Evolutionary conservation across 768 basidiomycete genomes (phyloP).

Genomic region (Bullera alba): DNA sequence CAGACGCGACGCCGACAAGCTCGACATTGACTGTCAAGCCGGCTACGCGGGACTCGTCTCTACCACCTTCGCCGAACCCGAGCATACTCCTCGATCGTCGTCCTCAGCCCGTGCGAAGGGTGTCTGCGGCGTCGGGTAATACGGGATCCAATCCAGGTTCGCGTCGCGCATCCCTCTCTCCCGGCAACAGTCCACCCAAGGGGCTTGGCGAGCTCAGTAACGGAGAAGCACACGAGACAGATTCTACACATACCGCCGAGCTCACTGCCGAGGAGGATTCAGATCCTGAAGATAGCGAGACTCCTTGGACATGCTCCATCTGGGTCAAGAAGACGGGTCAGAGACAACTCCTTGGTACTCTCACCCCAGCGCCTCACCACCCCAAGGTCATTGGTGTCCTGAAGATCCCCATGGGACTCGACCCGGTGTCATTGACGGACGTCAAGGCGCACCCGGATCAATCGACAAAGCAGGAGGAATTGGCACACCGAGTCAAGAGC

Average conservation of each 20-base stretch:
- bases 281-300: conserved; percentile 93
- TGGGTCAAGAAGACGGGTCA: conserved; percentile 38
- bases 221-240: background rate
- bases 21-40: background rate
- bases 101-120: conserved; percentile 19
- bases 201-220: too few species aligned
- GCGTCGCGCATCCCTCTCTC: background rate
- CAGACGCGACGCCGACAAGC: background rate
- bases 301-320: conserved; percentile 77
- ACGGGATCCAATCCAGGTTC: background rate
- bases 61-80: conserved; percentile 8
- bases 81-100: conserved; percentile 9
- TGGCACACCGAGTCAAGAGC: conserved; percentile 12
- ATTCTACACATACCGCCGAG: background rate
- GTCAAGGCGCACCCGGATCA: conserved; percentile 6
- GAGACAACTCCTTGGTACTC: conserved; percentile 62
- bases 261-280: conserved; percentile 56
- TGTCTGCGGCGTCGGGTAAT: too few species aligned
- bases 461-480: conserved; percentile 1
- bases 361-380: conserved; percentile 89
- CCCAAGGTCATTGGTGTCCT: conserved; percentile 88
- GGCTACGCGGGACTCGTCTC: conserved; percentile 2
- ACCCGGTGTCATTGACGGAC: conserved; percentile 62
- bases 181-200: background rate
- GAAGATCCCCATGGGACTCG: conserved; percentile 81